Evolutionary conservation across 1,139 yeast genomes (phyloP).

Genomic region (Zygosaccharomyces sapae): DNA sequence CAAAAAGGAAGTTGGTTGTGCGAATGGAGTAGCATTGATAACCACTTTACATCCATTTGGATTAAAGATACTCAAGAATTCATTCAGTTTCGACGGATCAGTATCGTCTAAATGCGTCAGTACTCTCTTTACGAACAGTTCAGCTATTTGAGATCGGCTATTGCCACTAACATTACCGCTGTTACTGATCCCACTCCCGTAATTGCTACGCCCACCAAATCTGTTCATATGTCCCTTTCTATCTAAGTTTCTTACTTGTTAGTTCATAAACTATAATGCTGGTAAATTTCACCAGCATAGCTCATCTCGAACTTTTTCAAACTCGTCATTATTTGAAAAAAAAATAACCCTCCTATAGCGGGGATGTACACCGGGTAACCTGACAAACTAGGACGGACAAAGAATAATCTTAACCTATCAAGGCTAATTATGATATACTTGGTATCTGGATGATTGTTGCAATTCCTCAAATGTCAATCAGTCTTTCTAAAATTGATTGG

Average conservation of each 20-base stretch:
- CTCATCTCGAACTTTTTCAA: background rate
- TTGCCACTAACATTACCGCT: conserved; percentile 9
- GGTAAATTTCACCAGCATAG: conserved; percentile 2
- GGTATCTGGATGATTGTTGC: background rate
- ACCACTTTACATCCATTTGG: conserved; percentile 43
- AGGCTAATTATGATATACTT: background rate
- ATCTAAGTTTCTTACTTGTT: background rate
- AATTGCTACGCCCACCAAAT: conserved; percentile 8
- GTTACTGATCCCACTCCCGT: conserved; percentile 8
- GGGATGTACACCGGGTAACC: conserved; percentile 1
- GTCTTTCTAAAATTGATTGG: background rate
- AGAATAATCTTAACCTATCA: background rate
- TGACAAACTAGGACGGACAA: background rate
- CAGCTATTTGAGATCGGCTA: conserved; percentile 29
- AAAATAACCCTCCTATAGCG: background rate
- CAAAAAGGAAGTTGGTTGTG: conserved; percentile 56
- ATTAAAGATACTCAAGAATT: conserved; percentile 46
- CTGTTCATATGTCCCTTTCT: conserved; percentile 10
- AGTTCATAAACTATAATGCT: background rate
- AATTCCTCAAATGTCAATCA: background rate
- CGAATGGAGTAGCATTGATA: conserved; percentile 63
- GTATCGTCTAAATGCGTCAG: conserved; percentile 42
- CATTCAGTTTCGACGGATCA: conserved; percentile 44
- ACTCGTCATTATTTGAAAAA: background rate
- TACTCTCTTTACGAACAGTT: conserved; percentile 38